These are phyloP conservation scores for Phytopythium aichiense DNA, from an alignment of 352 stramenopile species.

Conservation along the genomic window DNA sequence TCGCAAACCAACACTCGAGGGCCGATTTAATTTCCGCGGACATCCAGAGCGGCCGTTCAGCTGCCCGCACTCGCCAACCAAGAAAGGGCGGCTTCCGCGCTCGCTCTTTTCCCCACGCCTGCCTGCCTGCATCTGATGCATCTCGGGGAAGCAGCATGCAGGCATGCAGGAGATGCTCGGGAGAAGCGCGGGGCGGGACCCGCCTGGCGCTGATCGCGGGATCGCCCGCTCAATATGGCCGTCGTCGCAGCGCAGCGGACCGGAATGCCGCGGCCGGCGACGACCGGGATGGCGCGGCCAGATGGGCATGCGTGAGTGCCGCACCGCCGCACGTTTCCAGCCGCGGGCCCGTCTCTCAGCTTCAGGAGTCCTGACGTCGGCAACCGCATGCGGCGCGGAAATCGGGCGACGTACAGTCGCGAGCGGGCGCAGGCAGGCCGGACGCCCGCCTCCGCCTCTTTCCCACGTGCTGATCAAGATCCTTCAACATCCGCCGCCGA, in stretches of 20 bases:
- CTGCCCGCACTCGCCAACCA: neutral
- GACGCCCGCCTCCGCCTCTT: neutral
- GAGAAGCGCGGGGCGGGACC: too few species aligned
- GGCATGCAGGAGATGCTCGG: too few species aligned
- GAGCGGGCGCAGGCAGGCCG: neutral
- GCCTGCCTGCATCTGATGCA: too few species aligned
- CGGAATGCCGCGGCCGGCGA: neutral
- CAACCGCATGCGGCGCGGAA: neutral
- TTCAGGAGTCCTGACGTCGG: neutral
- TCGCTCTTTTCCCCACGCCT: neutral
- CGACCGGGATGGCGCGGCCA: neutral
- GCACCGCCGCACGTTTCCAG: too few species aligned
- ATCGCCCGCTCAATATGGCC: too few species aligned
- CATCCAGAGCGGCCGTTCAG: constrained; percentile 7
- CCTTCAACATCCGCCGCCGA: neutral
- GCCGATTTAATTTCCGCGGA: neutral
- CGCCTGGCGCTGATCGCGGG: too few species aligned
- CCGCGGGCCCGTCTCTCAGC: neutral
- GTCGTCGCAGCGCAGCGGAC: neutral
- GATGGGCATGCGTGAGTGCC: neutral
- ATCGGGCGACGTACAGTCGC: neutral
- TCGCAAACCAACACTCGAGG: neutral
- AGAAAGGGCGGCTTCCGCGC: constrained; percentile 2
- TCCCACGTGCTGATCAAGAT: neutral
- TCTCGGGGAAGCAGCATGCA: too few species aligned